A percentile compares a stretch with the other conserved stretches of the same genome.
These are phyloP conservation scores for Boletellus sp. DNA, from an alignment of 1,284 basidiomycete genomes.

Conservation along the genomic window DNA sequence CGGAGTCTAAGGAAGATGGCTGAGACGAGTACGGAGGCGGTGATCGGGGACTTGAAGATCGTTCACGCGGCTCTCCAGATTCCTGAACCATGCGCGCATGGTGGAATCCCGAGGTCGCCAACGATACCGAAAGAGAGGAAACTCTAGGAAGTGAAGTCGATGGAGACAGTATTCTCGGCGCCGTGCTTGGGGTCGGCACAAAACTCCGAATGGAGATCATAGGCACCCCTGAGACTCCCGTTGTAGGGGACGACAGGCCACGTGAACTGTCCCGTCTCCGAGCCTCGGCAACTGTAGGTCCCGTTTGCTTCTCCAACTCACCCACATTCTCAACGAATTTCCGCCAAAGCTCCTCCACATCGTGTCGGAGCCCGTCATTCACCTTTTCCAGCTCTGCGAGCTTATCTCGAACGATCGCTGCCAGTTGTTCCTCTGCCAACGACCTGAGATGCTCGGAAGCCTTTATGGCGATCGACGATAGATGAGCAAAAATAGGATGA, in stretches of 20 bases:
- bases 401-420: conserved; percentile 53
- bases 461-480: conserved; percentile 55
- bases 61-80: conserved; percentile 9
- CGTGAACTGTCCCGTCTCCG: conserved; percentile 23
- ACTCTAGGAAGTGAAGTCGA: conserved; percentile 36
- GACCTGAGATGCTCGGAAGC: conserved; percentile 55
- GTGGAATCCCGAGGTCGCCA: conserved; percentile 59
- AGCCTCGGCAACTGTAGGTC: conserved; percentile 16
- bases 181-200: conserved; percentile 43
- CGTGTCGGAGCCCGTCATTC: conserved; percentile 51
- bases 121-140: conserved; percentile 68
- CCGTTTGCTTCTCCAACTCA: conserved; percentile 43
- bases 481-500: conserved; percentile 64
- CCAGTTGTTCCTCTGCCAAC: conserved; percentile 57
- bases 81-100: conserved; percentile 36
- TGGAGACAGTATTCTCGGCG: conserved; percentile 35
- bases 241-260: conserved; percentile 18
- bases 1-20: conserved; percentile 29
- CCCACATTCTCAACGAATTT: conserved; percentile 51
- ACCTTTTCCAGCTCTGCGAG: conserved; percentile 52
- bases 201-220: conserved; percentile 49
- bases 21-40: conserved; percentile 33
- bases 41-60: conserved; percentile 25
- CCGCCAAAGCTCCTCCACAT: conserved; percentile 65
- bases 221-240: conserved; percentile 20